phyloP scores from a whole-genome alignment of 106 monocot genomes.

The Dioscorea dumetorum region DNA sequence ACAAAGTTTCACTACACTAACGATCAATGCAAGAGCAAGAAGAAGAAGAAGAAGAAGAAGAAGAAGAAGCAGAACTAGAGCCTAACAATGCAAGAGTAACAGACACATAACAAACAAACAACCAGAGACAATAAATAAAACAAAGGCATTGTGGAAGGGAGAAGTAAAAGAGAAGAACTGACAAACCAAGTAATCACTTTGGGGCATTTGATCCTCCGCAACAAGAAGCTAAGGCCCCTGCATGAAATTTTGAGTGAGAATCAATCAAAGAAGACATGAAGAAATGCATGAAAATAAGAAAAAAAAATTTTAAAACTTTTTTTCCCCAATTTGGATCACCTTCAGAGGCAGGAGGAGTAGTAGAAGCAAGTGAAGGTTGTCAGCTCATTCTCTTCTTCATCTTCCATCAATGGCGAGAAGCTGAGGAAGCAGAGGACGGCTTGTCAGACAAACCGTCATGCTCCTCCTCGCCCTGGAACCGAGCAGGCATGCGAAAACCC shows the following conservation, averaged over 20 bases:
- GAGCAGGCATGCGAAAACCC: conserved; percentile 71
- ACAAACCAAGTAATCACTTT: no score
- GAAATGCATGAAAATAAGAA: no score
- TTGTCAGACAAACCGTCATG: conserved; percentile 36
- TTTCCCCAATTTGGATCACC: no score
- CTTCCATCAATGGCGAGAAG: conserved; percentile 32
- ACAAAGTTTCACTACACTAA: neutral
- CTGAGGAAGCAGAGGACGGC: conserved; percentile 47
- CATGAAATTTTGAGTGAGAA: no score
- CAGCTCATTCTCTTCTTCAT: conserved; percentile 12
- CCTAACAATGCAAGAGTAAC: conserved; percentile 4
- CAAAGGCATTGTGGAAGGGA: neutral
- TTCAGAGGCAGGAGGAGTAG: no score
- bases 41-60: neutral
- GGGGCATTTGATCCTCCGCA: no score
- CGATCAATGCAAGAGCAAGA: conserved; percentile 4
- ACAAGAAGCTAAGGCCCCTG: no score
- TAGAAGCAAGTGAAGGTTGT: neutral
- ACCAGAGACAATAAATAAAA: neutral
- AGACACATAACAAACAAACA: neutral
- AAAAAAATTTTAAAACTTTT: no score
- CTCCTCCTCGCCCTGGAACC: conserved; percentile 84
- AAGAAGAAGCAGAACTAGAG: no score
- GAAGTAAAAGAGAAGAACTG: no score
- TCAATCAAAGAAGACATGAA: neutral